Evolutionary conservation across 108 stramenopile species (phyloP).

Genomic region (Licmophora abbreviata): DNA sequence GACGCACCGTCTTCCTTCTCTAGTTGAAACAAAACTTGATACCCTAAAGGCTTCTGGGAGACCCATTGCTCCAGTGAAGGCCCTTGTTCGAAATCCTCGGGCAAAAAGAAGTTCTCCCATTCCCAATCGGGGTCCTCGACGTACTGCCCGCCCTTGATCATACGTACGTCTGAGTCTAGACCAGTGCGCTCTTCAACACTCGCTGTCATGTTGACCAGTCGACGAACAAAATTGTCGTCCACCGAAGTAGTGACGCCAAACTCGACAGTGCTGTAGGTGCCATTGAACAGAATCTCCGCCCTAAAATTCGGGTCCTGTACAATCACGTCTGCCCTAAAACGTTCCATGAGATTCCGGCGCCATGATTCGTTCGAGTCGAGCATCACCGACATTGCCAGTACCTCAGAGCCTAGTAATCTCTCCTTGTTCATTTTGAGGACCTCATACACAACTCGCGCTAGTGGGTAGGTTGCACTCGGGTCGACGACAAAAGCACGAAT

Average conservation of each 20-base stretch:
- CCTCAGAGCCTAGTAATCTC: slow-evolving; percentile 1
- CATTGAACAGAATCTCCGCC: slow-evolving; percentile 16
- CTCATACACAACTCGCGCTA: slow-evolving; percentile 18
- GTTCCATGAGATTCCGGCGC: slow-evolving; percentile 18
- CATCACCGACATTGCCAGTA: slow-evolving; percentile 1
- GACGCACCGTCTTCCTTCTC: slow-evolving; percentile 1
- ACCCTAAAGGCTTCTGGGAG: slow-evolving; percentile 46
- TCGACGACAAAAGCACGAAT: slow-evolving; percentile 25
- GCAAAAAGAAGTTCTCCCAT: slow-evolving; percentile 6
- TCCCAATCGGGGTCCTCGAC: not conserved
- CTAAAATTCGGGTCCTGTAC: slow-evolving; percentile 15
- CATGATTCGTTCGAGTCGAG: slow-evolving; percentile 7
- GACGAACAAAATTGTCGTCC: slow-evolving; percentile 10
- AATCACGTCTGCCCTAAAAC: slow-evolving; percentile 16
- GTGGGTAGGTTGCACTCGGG: slow-evolving; percentile 5
- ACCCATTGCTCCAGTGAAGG: slow-evolving; percentile 48
- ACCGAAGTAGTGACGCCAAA: slow-evolving; percentile 6
- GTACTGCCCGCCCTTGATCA: slow-evolving; percentile 14
- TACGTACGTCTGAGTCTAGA: slow-evolving; percentile 10
- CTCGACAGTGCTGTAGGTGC: slow-evolving; percentile 15
- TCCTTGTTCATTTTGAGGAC: slow-evolving; percentile 12
- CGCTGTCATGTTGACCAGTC: slow-evolving; percentile 2
- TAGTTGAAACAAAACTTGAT: slow-evolving; percentile 50
- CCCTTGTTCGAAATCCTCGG: slow-evolving; percentile 45
- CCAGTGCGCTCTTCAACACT: slow-evolving; percentile 13